Conservation (phyloP, 2,329 filamentous ascomycete genomes). For the Penicillium sp. region DNA sequence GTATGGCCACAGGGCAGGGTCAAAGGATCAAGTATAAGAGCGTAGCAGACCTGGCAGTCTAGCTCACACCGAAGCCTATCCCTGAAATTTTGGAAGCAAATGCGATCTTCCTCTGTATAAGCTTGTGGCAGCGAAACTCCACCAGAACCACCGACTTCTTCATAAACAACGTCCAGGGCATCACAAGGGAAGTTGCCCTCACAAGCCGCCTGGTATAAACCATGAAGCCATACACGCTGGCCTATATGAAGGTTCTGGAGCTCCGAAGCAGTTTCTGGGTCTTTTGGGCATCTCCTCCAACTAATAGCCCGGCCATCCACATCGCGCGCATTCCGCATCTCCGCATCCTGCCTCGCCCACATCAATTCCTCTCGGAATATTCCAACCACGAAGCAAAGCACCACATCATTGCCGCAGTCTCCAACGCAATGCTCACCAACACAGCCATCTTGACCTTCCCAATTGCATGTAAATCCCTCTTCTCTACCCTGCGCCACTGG, state of each 20-base stretch:
- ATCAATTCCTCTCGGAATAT: conserved; percentile 48
- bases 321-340: conserved; percentile 3
- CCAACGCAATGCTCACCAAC: conserved; percentile 69
- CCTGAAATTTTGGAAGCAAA: conserved; percentile 56
- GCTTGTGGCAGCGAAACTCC: not conserved
- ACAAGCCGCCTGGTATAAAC: conserved; percentile 66
- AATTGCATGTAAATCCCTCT: conserved; percentile 73
- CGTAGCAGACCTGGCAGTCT: conserved; percentile 87
- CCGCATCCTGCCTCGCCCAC: conserved; percentile 4
- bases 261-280: conserved; percentile 2
- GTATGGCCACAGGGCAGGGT: conserved; percentile 88
- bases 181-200: conserved; percentile 59
- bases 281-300: conserved; percentile 23
- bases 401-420: conserved; percentile 77
- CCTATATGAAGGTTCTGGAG: conserved; percentile 7
- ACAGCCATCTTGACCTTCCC: conserved; percentile 51
- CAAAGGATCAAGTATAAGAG: conserved; percentile 74
- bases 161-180: conserved; percentile 55
- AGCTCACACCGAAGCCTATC: conserved; percentile 66
- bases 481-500: conserved; percentile 66
- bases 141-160: conserved; percentile 8
- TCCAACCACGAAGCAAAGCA: conserved; percentile 68
- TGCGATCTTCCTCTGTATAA: conserved; percentile 8
- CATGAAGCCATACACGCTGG: conserved; percentile 47
- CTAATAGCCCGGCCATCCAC: conserved; percentile 33